Conservation (phyloP, 2,329 filamentous ascomycete species). For the Cordyceps militaris region DNA sequence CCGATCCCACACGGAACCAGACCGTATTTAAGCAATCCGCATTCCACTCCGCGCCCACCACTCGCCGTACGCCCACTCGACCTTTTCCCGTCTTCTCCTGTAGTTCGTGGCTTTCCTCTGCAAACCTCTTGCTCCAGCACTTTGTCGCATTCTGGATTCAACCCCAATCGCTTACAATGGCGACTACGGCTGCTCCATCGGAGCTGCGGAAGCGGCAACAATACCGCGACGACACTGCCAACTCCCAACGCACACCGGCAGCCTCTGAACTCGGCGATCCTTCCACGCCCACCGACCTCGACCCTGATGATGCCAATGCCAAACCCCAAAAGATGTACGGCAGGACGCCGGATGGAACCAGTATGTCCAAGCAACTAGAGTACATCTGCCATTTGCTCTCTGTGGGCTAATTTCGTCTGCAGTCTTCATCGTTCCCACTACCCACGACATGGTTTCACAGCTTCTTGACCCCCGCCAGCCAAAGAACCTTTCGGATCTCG, state of each 20-base stretch:
- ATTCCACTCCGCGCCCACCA: slow-evolving; percentile 2
- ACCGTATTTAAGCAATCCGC: slow-evolving; percentile 5
- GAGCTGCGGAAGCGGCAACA: slow-evolving; percentile 15
- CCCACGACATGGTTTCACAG: slow-evolving; percentile 98
- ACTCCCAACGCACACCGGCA: slow-evolving; percentile 14
- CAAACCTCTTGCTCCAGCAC: background rate
- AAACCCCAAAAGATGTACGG: slow-evolving; percentile 72
- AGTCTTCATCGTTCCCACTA: slow-evolving; percentile 95
- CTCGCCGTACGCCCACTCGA: background rate
- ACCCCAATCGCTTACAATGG: slow-evolving; percentile 10
- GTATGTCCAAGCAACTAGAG: slow-evolving; percentile 47
- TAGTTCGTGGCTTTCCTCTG: background rate
- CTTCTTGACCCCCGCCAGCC: slow-evolving; percentile 89
- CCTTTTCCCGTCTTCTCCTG: background rate
- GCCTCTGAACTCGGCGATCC: background rate
- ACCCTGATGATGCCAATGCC: slow-evolving; percentile 13
- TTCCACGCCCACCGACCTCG: slow-evolving; percentile 9
- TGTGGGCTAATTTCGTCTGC: slow-evolving; percentile 15
- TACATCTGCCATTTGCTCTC: background rate
- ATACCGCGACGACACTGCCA: background rate
- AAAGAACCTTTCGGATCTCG: slow-evolving; percentile 83
- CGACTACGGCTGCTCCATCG: background rate
- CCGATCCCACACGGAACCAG: background rate
- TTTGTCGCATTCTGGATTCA: slow-evolving; percentile 8
- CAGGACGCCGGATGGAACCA: slow-evolving; percentile 80